Base-by-base conservation (phyloP, 129 eudicot species). In the Silybum marianum region DNA sequence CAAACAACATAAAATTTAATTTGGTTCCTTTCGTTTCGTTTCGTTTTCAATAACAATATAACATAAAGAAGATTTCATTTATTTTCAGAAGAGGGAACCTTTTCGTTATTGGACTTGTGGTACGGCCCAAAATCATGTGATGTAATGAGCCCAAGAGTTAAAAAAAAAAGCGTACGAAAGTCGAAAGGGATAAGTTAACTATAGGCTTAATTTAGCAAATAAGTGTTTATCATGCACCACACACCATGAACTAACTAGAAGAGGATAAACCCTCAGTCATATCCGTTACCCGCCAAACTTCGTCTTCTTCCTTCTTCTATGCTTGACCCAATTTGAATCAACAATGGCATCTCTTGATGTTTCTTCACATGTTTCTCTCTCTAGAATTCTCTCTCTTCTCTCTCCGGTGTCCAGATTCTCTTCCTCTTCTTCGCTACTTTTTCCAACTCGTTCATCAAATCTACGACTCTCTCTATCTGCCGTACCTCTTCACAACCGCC, bases 261-360 rank as follows among this genome's bases (percentile, higher is more conserved):
- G 75, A 78, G 71, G 83, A 79, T 79, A 71, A 79, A 79, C 24
- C 73, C 39, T 73, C 24, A 58, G 30, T 63, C 69, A n/a, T n/a
- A 78, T 42, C 74, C 60, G 4, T 82, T 69, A 24, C 81, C 85
- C 85, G 85, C 81, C 67, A 82, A 82, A 69, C 77, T 68, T 82
- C 85, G 1, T 75, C 81, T 22, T 76, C 80, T 46, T 68, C 79
- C 8, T 63, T 65, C 32, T 80, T 21, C 63, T 54, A 58, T 73
- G 63, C 44, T 16, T 42, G 19, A 28, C 21, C 11, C 69, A 81
- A 18, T 21, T 67, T 9, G 28, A 66, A 75, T 75, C 76, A 11
- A 21, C 22, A 82, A 86, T 86, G 92, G 54, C 89, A 34, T 84
- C 88, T 3, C 38, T 85, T 30, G 84, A 85, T 36, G 63, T 81